Conservation (phyloP, 441 rosid species). For the Biscutella auriculata region DNA sequence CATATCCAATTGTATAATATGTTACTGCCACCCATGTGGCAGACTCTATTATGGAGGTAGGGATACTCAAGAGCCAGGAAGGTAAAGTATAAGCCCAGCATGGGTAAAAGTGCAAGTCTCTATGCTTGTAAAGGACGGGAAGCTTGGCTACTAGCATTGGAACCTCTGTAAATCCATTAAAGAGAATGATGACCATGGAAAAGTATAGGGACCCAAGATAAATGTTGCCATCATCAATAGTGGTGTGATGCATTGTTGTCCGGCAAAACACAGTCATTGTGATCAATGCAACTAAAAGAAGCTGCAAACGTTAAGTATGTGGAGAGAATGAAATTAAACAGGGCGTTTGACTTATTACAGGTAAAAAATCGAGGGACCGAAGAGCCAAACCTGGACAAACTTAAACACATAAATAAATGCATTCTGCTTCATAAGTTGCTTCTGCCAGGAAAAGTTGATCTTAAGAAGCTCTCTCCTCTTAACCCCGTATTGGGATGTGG, state of each 20-base stretch:
- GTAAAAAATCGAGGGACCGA: not conserved
- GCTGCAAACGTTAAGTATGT: slow-evolving; percentile 38
- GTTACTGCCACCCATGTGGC: slow-evolving; percentile 87
- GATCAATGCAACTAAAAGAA: slow-evolving; percentile 74
- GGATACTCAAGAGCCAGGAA: slow-evolving; percentile 79
- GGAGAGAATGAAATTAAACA: not conserved
- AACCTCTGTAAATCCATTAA: slow-evolving; percentile 93
- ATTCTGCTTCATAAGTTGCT: slow-evolving; percentile 81
- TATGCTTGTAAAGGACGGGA: slow-evolving; percentile 87
- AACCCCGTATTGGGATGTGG: slow-evolving; percentile 59
- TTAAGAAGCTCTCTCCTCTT: slow-evolving; percentile 62
- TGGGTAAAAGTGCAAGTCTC: slow-evolving; percentile 87
- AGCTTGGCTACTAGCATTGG: slow-evolving; percentile 93
- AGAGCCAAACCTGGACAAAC: slow-evolving; percentile 63
- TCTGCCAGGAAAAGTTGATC: slow-evolving; percentile 69
- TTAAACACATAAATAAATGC: slow-evolving; percentile 83
- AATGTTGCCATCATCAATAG: slow-evolving; percentile 77
- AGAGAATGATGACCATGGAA: slow-evolving; percentile 93
- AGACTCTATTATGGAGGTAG: slow-evolving; percentile 79
- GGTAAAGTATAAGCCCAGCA: slow-evolving; percentile 89
- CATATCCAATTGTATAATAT: slow-evolving; percentile 80
- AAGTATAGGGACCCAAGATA: slow-evolving; percentile 81
- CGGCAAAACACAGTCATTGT: slow-evolving; percentile 96
- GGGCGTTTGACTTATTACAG: too few relatives aligned
- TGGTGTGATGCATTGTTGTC: slow-evolving; percentile 60